Conservation (phyloP, 176 grass and related monocot species). For the Eleusine indica region DNA sequence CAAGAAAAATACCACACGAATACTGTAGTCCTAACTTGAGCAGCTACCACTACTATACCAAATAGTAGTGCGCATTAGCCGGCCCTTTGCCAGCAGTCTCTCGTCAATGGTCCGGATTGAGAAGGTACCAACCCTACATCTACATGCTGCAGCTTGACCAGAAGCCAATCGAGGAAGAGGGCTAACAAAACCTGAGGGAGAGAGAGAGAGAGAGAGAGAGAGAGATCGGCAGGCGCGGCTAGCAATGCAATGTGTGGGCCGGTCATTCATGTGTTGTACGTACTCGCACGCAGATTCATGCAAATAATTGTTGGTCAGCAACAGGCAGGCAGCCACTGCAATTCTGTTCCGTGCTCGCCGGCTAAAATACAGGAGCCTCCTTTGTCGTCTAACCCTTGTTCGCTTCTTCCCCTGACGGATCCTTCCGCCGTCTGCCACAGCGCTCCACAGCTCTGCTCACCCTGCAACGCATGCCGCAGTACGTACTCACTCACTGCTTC, state of each 20-base stretch:
- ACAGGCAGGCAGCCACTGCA: conserved; percentile 13
- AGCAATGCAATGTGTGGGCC: not conserved
- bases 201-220: not conserved
- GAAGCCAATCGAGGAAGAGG: not conserved
- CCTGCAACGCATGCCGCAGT: not conserved
- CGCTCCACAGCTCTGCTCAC: not conserved
- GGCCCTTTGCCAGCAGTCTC: not conserved
- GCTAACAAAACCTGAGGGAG: not conserved
- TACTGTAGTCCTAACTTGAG: not conserved
- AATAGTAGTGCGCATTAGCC: not conserved
- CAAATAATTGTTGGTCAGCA: conserved; percentile 30
- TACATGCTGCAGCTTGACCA: not conserved
- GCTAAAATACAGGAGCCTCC: conserved; percentile 30
- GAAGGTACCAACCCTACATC: conserved; percentile 3
- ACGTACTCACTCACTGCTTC: not conserved
- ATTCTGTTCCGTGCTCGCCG: conserved; percentile 48
- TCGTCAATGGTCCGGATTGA: not conserved
- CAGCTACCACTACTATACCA: not conserved
- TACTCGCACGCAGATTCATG: not conserved
- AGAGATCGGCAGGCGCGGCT: no score
- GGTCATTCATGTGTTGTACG: conserved; percentile 10
- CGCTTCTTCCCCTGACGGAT: conserved; percentile 52
- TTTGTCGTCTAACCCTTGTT: conserved; percentile 58
- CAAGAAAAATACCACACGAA: not conserved
- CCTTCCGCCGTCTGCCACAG: conserved; percentile 13